Evolutionary conservation across 768 basidiomycete species (phyloP), one percentile per base, ranked within the genome.

Genomic region (Trichaptum fuscoviolaceum): DNA sequence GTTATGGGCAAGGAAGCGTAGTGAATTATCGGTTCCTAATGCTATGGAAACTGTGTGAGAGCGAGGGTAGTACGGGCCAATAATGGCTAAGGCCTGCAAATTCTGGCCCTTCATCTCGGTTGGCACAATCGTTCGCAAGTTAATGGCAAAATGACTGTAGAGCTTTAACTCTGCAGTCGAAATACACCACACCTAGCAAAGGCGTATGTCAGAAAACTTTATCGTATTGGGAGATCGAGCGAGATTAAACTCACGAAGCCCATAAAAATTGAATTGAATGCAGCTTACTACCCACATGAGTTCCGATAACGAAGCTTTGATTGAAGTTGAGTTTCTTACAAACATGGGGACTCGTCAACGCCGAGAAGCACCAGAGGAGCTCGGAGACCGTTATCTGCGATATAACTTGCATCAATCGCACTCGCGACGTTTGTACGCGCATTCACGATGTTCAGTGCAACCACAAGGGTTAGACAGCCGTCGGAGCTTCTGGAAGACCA

Each of bases 31-130:
- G 42, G 42, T 12, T 52, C 42, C 42, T 52, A 52, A 52, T 20
- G 42, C 42, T 52, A 52, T 52, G 42, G 42, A 52, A 52, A 52
- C 42, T 52, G 42, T 52, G 42, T 52, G 42, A 52, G 42, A 52
- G 42, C 42, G 42, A 52, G 42, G 20, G 42, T 20, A 15, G 35
- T 20, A 12, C 42, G 15, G 42, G 20, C 42, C 42, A 52, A 52
- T 52, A 20, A 20, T 52, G 42, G 15, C 3, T 20, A 2, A 52
- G 42, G 42, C 20, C 42, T 52, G 42, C 3, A 30, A 3, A 20
- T 12, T 52, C 42, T 52, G 42, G 42, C 12, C 30, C 8, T 30
- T 30, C 42, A 52, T 52, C 10, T 20, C 42, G 42, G 42, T 5
- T 52, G 10, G 42, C 42, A 52, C 42, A 52, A 52, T 52, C 42